phyloP scores from a whole-genome alignment of 169 alveolate species.

The Cryptosporidium baileyi region DNA sequence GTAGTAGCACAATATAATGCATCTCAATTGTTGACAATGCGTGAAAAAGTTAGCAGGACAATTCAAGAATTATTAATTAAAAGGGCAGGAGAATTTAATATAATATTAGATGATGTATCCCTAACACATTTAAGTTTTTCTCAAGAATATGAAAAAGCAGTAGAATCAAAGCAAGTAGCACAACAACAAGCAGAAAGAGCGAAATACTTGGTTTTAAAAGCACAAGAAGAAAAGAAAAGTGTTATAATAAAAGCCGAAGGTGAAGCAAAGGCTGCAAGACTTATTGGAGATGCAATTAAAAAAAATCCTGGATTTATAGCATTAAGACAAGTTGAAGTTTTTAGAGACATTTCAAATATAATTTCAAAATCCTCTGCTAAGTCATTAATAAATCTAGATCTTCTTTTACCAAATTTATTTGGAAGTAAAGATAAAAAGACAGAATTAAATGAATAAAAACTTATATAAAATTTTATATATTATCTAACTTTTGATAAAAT shows the following conservation, averaged over 20 bases:
- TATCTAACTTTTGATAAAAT: too few relatives aligned
- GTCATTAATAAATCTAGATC: slow-evolving; percentile 73
- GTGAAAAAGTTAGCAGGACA: slow-evolving; percentile 89
- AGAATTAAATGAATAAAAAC: not conserved
- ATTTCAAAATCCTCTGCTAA: slow-evolving; percentile 88
- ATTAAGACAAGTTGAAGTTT: slow-evolving; percentile 92
- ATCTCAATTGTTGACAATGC: slow-evolving; percentile 92
- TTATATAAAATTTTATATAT: too few relatives aligned
- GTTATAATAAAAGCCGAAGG: slow-evolving; percentile 97
- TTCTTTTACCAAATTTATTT: not conserved
- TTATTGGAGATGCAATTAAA: slow-evolving; percentile 83
- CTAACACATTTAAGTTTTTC: slow-evolving; percentile 90
- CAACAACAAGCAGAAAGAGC: slow-evolving; percentile 97
- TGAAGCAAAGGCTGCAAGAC: slow-evolving; percentile 93
- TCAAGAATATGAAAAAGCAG: slow-evolving; percentile 92
- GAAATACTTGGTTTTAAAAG: slow-evolving; percentile 92
- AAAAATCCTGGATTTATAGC: slow-evolving; percentile 91
- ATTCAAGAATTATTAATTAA: slow-evolving; percentile 90
- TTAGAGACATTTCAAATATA: slow-evolving; percentile 90
- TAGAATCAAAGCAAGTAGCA: slow-evolving; percentile 97
- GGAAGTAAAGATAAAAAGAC: not conserved
- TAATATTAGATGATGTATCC: slow-evolving; percentile 94
- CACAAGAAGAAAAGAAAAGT: slow-evolving; percentile 93
- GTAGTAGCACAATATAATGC: slow-evolving; percentile 97
- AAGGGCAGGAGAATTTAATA: slow-evolving; percentile 93